phyloP scores from a whole-genome alignment of 495 filamentous ascomycete genomes.

The Cetradonia linearis region DNA sequence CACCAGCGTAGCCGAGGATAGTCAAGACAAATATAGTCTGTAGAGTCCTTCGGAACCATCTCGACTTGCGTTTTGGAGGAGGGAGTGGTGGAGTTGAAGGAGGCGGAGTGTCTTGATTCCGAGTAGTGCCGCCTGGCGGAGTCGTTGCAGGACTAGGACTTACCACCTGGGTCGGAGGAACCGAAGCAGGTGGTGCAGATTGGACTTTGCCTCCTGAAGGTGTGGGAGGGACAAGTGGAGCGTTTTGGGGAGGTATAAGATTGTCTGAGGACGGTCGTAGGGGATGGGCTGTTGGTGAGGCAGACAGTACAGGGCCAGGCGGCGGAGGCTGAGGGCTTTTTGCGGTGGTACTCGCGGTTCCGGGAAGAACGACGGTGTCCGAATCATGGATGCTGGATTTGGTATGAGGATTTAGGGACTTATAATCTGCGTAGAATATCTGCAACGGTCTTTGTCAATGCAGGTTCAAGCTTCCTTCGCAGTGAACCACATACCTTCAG shows the following conservation, averaged over 20 bases:
- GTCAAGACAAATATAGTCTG: constrained; percentile 61
- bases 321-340: constrained; percentile 39
- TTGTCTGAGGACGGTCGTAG: constrained; percentile 40
- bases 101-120: constrained; percentile 26
- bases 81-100: constrained; percentile 37
- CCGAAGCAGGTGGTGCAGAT: constrained; percentile 32
- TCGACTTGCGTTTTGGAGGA: constrained; percentile 48
- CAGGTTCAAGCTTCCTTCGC: background rate
- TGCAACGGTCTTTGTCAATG: constrained; percentile 15
- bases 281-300: constrained; percentile 27
- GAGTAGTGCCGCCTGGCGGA: constrained; percentile 8
- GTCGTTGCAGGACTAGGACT: constrained; percentile 12
- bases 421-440: constrained; percentile 44
- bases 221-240: constrained; percentile 49
- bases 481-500: constrained; percentile 10
- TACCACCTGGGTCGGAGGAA: constrained; percentile 26
- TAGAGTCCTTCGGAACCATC: constrained; percentile 68
- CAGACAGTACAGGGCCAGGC: constrained; percentile 31
- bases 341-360: constrained; percentile 44
- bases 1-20: constrained; percentile 70
- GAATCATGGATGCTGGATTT: constrained; percentile 36
- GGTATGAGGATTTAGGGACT: constrained; percentile 35
- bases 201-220: constrained; percentile 39
- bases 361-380: constrained; percentile 45
- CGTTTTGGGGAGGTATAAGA: constrained; percentile 49